These are phyloP conservation scores for Raffaelea albimanens DNA, from an alignment of 2,329 filamentous ascomycete genomes.

Conservation along the genomic window DNA sequence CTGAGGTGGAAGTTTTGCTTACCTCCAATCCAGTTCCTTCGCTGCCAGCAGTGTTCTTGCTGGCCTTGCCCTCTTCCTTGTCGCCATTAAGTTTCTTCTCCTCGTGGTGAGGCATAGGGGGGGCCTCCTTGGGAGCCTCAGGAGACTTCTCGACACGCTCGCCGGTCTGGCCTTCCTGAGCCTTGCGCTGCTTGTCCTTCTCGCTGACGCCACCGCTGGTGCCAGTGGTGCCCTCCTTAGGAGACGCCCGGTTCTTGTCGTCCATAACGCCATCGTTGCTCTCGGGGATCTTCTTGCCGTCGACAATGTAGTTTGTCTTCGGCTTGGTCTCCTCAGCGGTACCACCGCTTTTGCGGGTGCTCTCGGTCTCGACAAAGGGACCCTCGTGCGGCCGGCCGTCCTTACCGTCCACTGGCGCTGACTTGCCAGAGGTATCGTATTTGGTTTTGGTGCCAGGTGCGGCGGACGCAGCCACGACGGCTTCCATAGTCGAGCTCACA, in stretches of 20 bases:
- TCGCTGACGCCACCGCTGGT: conserved; percentile 84
- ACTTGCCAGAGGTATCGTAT: conserved; percentile 41
- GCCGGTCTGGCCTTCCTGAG: conserved; percentile 55
- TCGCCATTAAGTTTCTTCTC: conserved; percentile 52
- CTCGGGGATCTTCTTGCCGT: conserved; percentile 53
- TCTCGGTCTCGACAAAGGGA: conserved; percentile 58
- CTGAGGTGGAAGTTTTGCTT: too few species aligned
- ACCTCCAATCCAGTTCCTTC: conserved; percentile 48
- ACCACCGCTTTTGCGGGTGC: conserved; percentile 22
- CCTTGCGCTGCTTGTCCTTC: conserved; percentile 68
- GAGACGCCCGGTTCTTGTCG: conserved; percentile 64
- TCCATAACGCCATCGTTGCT: conserved; percentile 84
- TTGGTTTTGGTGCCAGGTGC: conserved; percentile 20
- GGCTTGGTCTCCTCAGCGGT: conserved; percentile 37
- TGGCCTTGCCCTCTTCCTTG: conserved; percentile 28
- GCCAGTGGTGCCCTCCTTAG: conserved; percentile 78
- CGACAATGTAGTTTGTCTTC: conserved; percentile 41
- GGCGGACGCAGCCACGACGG: conserved; percentile 1
- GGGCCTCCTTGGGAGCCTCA: conserved; percentile 75
- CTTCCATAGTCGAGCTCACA: too few species aligned
- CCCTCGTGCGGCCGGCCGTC: conserved; percentile 91
- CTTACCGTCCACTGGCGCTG: conserved; percentile 82
- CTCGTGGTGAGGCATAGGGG: conserved; percentile 72
- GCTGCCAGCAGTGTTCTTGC: conserved; percentile 30
- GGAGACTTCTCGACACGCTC: conserved; percentile 65